Evolutionary conservation across 2,329 filamentous ascomycete genomes (phyloP).

Genomic region (Plectosphaerella plurivora): DNA sequence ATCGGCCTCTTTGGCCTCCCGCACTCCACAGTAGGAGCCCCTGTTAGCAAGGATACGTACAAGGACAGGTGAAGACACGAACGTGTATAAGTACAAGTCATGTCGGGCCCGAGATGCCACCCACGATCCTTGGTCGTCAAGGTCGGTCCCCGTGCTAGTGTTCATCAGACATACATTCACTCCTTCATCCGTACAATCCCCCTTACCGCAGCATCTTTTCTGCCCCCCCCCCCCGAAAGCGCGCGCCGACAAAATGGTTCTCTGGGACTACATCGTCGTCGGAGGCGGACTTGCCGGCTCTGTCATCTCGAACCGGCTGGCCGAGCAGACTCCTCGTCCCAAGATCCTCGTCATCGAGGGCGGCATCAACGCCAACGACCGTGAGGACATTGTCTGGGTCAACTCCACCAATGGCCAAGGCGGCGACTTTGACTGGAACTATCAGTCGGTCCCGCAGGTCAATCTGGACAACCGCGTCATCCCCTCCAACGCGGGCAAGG

Average conservation of each 20-base stretch:
- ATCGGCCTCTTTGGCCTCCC: background rate
- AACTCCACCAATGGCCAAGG: conserved; percentile 22
- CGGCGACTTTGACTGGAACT: conserved; percentile 28
- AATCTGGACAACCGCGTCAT: conserved; percentile 17
- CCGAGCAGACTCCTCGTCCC: conserved; percentile 13
- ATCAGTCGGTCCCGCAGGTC: conserved; percentile 23
- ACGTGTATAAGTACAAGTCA: background rate
- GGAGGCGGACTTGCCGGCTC: conserved; percentile 32
- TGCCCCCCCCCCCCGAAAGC: too few relatives aligned
- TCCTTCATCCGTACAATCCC: background rate
- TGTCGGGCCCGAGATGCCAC: background rate
- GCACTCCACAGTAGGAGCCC: background rate
- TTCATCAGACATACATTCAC: background rate
- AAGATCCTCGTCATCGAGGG: conserved; percentile 34
- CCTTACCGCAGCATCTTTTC: background rate
- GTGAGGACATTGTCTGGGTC: conserved; percentile 18
- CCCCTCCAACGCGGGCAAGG: conserved; percentile 27
- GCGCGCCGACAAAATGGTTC: background rate
- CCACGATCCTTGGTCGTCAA: background rate
- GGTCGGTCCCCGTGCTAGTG: background rate
- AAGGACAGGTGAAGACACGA: too few relatives aligned
- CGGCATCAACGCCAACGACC: conserved; percentile 22
- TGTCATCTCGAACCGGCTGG: conserved; percentile 28
- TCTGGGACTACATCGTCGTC: conserved; percentile 30
- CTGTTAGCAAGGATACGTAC: background rate